Conservation (phyloP, 2,329 filamentous ascomycete genomes). For the Orbilia blumenaviensis region DNA sequence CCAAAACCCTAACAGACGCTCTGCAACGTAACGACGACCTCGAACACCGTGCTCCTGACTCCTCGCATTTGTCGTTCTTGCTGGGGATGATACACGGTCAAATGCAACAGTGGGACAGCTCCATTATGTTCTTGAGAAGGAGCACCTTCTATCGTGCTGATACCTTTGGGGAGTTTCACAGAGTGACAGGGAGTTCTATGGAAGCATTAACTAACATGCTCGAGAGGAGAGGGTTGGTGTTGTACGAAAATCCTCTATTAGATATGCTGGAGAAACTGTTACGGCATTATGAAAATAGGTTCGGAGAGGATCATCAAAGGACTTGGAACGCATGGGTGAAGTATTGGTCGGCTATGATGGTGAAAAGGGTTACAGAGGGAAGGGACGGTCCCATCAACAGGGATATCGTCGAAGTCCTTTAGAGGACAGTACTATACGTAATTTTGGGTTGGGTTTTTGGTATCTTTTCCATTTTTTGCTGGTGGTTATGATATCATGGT, state of each 20-base stretch:
- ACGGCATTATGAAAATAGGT: constrained; percentile 42
- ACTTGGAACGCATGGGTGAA: constrained; percentile 50
- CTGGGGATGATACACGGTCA: constrained; percentile 45
- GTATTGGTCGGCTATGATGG: constrained; percentile 43
- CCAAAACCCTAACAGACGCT: constrained; percentile 24
- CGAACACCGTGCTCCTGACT: constrained; percentile 37
- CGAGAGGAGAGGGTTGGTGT: constrained; percentile 28
- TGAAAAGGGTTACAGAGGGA: constrained; percentile 15
- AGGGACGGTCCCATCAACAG: background rate
- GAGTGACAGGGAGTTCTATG: constrained; percentile 45
- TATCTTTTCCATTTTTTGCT: background rate
- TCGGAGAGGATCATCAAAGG: constrained; percentile 40
- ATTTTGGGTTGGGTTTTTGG: background rate
- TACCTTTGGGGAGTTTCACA: constrained; percentile 45
- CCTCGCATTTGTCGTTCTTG: constrained; percentile 39
- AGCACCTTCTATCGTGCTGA: constrained; percentile 39
- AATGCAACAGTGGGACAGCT: constrained; percentile 40
- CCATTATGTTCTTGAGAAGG: constrained; percentile 36
- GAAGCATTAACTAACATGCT: constrained; percentile 37
- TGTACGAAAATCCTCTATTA: constrained; percentile 39
- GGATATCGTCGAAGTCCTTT: constrained; percentile 20
- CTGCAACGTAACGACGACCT: constrained; percentile 44
- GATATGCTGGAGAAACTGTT: constrained; percentile 43
- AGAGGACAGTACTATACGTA: background rate
- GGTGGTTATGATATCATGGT: too few species aligned